These are phyloP conservation scores for Ceratobasidium sp. DNA, from an alignment of 1,284 basidiomycete species.

Conservation along the genomic window DNA sequence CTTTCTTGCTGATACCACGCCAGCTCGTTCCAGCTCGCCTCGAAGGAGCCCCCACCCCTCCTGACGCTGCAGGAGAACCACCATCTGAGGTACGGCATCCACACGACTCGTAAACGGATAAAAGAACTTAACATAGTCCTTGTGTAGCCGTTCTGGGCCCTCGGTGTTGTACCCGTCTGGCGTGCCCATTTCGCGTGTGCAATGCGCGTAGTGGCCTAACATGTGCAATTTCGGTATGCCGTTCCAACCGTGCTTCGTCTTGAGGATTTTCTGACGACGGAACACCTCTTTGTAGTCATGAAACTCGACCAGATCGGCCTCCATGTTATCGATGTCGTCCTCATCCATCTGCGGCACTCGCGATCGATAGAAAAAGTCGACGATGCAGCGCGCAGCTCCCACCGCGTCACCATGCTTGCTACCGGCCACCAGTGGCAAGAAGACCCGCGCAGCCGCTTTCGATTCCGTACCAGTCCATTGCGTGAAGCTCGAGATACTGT, in stretches of 20 bases:
- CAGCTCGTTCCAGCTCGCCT: neutral
- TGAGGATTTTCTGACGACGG: slow-evolving; percentile 7
- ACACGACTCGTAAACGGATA: neutral
- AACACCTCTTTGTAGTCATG: slow-evolving; percentile 49
- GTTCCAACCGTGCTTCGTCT: slow-evolving; percentile 16
- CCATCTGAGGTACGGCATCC: neutral
- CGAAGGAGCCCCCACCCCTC: neutral
- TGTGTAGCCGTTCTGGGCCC: slow-evolving; percentile 46
- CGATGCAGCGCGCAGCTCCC: slow-evolving; percentile 50
- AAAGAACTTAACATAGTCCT: slow-evolving; percentile 8
- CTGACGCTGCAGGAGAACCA: neutral
- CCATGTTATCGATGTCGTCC: slow-evolving; percentile 36
- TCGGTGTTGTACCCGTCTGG: slow-evolving; percentile 47
- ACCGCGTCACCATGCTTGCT: slow-evolving; percentile 21
- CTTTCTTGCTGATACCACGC: neutral
- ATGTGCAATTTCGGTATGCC: slow-evolving; percentile 50
- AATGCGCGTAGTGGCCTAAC: slow-evolving; percentile 26
- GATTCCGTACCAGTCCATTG: slow-evolving; percentile 46
- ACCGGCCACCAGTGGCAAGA: slow-evolving; percentile 2
- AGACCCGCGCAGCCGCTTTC: slow-evolving; percentile 33
- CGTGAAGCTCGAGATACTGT: slow-evolving; percentile 24
- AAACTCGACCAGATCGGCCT: slow-evolving; percentile 44
- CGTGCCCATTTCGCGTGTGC: slow-evolving; percentile 36
- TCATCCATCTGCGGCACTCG: slow-evolving; percentile 13
- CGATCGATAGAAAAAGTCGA: slow-evolving; percentile 57